A percentile compares a stretch with the other conserved stretches of the same genome.
Evolutionary conservation across 441 rosid genomes (phyloP).

Genomic region (Viola pubescens): DNA sequence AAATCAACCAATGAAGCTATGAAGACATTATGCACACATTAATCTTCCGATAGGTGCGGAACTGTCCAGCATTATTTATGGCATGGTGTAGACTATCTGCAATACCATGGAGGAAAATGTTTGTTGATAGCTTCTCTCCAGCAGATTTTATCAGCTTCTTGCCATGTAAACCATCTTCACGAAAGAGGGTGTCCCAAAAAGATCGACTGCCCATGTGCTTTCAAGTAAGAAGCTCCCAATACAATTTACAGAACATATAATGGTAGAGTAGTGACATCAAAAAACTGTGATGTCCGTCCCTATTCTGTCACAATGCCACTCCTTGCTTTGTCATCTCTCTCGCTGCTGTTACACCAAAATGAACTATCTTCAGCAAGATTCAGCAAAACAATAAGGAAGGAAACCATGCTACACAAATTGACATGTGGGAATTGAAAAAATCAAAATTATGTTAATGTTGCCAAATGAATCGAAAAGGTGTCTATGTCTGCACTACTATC

Average conservation of each 20-base stretch:
- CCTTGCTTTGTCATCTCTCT: conserved; percentile 26
- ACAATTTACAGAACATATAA: conserved; percentile 18
- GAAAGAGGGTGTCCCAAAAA: too few species aligned
- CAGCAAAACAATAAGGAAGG: neutral
- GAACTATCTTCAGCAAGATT: neutral
- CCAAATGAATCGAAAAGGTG: neutral
- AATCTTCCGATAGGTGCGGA: conserved; percentile 5
- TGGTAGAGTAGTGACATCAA: conserved; percentile 3
- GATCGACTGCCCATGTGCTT: conserved; percentile 3
- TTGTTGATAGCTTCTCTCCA: conserved; percentile 2
- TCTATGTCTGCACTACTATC: too few species aligned
- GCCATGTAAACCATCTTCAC: neutral
- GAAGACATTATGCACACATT: neutral
- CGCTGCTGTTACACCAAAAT: conserved; percentile 24
- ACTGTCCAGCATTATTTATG: conserved; percentile 1
- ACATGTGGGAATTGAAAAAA: neutral
- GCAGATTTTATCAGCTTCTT: neutral
- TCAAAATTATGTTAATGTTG: neutral
- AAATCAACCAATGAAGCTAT: conserved; percentile 12
- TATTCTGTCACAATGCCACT: conserved; percentile 6
- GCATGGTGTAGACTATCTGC: neutral
- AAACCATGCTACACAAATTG: conserved; percentile 1
- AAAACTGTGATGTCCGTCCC: neutral
- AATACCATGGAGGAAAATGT: neutral
- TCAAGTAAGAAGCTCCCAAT: conserved; percentile 7